Percentiles rank a stretch among this genome's conserved stretches.
phyloP scores from a whole-genome alignment of 305 asterid species.

The Coffea humblotiana region DNA sequence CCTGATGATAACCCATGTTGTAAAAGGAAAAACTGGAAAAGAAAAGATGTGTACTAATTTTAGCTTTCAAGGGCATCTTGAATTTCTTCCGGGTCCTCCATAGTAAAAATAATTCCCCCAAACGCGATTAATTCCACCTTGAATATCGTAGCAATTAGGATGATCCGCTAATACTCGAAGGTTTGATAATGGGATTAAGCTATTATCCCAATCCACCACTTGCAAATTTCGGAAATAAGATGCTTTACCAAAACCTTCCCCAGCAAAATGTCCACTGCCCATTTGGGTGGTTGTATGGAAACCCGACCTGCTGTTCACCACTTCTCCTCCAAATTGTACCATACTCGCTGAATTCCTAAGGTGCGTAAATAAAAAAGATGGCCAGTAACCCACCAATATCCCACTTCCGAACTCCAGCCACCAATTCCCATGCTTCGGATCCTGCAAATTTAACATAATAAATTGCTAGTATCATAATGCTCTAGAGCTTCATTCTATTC shows the following conservation, averaged over 20 bases:
- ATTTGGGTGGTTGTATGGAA: conserved; percentile 81
- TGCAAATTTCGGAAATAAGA: conserved; percentile 85
- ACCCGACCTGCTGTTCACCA: conserved; percentile 61
- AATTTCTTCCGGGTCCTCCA: conserved; percentile 92
- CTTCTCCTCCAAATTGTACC: conserved; percentile 95
- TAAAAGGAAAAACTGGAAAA: conserved; percentile 5
- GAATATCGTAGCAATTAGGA: conserved; percentile 76
- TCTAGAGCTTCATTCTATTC: background rate
- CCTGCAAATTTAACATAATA: conserved; percentile 37
- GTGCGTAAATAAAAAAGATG: conserved; percentile 72
- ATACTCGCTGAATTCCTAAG: conserved; percentile 67
- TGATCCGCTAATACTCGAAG: conserved; percentile 76
- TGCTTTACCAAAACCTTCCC: conserved; percentile 87
- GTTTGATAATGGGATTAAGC: conserved; percentile 67
- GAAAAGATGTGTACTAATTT: background rate
- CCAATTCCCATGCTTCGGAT: conserved; percentile 95
- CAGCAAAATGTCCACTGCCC: conserved; percentile 97
- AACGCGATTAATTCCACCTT: conserved; percentile 72
- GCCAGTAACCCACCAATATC: conserved; percentile 84
- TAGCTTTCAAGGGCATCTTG: conserved; percentile 57
- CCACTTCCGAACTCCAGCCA: conserved; percentile 94
- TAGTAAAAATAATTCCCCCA: conserved; percentile 96
- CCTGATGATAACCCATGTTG: conserved; percentile 17
- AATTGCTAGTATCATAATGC: background rate
- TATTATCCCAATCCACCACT: conserved; percentile 86